A percentile compares a stretch with the other conserved stretches of the same genome.
Evolutionary conservation across 2,329 filamentous ascomycete genomes (phyloP).

Genomic region (Pezizomycotina sp.): DNA sequence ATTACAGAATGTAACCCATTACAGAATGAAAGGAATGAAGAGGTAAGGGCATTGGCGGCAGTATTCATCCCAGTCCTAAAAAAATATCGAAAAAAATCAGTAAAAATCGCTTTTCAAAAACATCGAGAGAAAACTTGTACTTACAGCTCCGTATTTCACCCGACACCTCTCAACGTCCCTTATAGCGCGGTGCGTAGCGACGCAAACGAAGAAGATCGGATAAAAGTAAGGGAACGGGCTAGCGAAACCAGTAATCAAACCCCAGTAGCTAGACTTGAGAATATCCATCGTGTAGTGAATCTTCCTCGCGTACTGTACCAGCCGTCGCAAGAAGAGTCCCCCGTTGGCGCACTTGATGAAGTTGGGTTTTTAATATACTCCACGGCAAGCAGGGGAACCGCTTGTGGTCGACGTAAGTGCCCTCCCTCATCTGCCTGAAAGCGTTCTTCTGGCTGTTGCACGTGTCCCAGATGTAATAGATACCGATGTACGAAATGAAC

Average conservation of each 20-base stretch:
- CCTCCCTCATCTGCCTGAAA: constrained; percentile 65
- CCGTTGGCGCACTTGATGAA: constrained; percentile 55
- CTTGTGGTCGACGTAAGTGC: constrained; percentile 51
- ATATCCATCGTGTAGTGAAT: constrained; percentile 68
- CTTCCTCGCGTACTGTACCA: constrained; percentile 70
- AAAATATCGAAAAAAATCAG: neutral
- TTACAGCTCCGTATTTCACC: constrained; percentile 51
- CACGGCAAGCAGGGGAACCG: constrained; percentile 85
- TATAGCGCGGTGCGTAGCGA: constrained; percentile 47
- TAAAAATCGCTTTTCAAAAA: neutral
- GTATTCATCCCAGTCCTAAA: constrained; percentile 60
- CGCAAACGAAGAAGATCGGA: constrained; percentile 53
- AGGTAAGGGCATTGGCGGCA: constrained; percentile 64
- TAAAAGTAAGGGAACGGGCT: constrained; percentile 86
- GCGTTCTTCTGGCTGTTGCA: constrained; percentile 88
- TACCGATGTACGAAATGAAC: constrained; percentile 56
- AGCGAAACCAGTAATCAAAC: constrained; percentile 61
- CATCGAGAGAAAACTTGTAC: neutral
- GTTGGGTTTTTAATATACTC: constrained; percentile 69
- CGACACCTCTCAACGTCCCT: constrained; percentile 62
- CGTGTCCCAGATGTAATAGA: constrained; percentile 87
- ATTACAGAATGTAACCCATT: too few relatives aligned
- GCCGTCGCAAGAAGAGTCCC: constrained; percentile 60
- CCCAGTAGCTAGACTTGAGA: constrained; percentile 64
- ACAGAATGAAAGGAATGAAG: constrained; percentile 47